Base-by-base conservation (phyloP, 495 filamentous ascomycete genomes). In the Podospora sp. region DNA sequence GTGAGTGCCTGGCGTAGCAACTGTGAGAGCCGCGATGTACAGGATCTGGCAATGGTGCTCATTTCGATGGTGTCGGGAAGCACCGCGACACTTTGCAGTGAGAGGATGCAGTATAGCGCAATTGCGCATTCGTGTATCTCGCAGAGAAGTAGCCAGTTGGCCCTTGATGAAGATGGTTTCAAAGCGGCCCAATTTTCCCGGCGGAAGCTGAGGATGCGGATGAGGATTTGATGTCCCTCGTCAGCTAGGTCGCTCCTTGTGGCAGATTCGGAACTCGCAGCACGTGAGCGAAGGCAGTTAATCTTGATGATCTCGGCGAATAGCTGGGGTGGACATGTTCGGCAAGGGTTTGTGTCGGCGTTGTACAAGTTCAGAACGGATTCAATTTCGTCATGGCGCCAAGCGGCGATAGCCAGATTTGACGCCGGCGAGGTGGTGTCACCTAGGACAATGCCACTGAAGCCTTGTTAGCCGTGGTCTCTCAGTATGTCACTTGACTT, bases 71-170 rank as follows among this genome's bases (percentile, higher is more conserved):
- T 60, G 22, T 24, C 1, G 26, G 35, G 60, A 12, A 36, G 12
- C 11, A 14, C 27, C 14, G 21, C 9, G 40, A 26, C 24, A 2
- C 18, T 6, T 20, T 29, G 36, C 0, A 79, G 59, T 2, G 78
- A 79, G 0, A 69, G 62, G 55, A 80, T 73, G 58, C 76, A 77
- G 49, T 78, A 80, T 18, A 80, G 57, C 20, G 73, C 68, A 2
- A 75, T 65, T 12, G 77, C 69, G 50, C 70, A 65, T 29, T 70
- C 72, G 56, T 72, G 74, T 12, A 71, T 61, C 0, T 50, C 57
- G 7, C 66, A 71, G 73, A 68, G 24, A 67, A 65, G 5, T 2
- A 46, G 40, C 40, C 40, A 46, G 40, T 46, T 11, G 16, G 9
- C 16, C 12, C 2, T 46, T 12, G 40, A 46, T 14, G 40, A 46